Evolutionary conservation across 78 protist genomes (phyloP).

Genomic region (Polysphondylium violaceum): DNA sequence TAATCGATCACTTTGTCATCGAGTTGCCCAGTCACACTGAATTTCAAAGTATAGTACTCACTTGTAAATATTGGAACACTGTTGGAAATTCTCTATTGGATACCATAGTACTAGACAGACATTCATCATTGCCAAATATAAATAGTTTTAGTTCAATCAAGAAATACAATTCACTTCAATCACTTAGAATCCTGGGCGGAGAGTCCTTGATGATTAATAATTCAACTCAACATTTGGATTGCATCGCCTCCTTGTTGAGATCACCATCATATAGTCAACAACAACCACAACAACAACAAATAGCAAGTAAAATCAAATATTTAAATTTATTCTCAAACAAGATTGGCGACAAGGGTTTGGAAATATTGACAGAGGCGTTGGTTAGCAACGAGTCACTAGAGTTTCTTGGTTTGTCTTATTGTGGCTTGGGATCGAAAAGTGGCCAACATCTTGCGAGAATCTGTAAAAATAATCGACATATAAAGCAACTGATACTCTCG

Average conservation of each 20-base stretch:
- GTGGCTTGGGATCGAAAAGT: background rate
- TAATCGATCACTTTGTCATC: background rate
- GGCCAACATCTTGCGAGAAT: background rate
- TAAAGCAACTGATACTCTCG: conserved; percentile 15
- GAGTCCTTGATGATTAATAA: background rate
- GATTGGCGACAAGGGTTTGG: conserved; percentile 35
- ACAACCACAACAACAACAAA: background rate
- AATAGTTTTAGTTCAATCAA: background rate
- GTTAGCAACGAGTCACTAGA: background rate
- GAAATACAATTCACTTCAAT: background rate
- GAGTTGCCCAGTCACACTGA: conserved; percentile 9
- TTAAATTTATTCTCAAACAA: conserved; percentile 43
- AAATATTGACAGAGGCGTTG: background rate
- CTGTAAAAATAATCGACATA: background rate
- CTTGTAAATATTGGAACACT: conserved; percentile 5
- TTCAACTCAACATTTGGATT: no score
- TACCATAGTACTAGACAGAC: background rate
- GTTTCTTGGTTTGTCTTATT: conserved; percentile 40
- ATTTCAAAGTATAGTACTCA: background rate
- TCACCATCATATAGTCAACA: background rate
- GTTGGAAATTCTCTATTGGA: background rate
- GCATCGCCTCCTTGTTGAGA: background rate
- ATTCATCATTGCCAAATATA: background rate
- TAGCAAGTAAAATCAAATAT: background rate
- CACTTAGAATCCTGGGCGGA: background rate